Percentiles rank a stretch among this genome's conserved stretches.
phyloP scores from a whole-genome alignment of 495 filamentous ascomycete species.

The Daldinia loculata region DNA sequence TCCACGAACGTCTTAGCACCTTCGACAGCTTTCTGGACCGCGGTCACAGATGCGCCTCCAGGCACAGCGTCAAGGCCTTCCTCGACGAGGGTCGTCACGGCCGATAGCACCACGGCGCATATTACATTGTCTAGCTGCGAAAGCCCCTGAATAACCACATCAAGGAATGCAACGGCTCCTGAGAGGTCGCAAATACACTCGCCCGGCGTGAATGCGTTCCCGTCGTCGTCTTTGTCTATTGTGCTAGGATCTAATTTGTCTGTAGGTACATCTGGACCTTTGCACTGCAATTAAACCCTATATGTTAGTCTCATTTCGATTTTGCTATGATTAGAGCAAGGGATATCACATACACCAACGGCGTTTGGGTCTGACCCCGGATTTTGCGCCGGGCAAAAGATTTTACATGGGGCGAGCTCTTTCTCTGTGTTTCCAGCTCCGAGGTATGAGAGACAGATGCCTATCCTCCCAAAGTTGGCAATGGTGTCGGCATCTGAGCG shows the following conservation, averaged over 20 bases:
- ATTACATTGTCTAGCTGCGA: slow-evolving; percentile 35
- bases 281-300: slow-evolving; percentile 16
- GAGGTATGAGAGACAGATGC: slow-evolving; percentile 38
- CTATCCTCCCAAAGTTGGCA: slow-evolving; percentile 35
- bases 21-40: slow-evolving; percentile 26
- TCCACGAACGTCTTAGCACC: slow-evolving; percentile 38
- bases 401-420: slow-evolving; percentile 36
- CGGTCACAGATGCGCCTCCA: slow-evolving; percentile 6
- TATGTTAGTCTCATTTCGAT: background rate
- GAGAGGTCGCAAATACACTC: slow-evolving; percentile 30
- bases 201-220: slow-evolving; percentile 29
- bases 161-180: slow-evolving; percentile 13
- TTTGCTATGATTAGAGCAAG: background rate
- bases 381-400: slow-evolving; percentile 27
- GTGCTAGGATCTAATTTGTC: slow-evolving; percentile 31
- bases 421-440: slow-evolving; percentile 18
- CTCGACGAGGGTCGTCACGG: slow-evolving; percentile 31
- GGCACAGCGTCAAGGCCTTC: slow-evolving; percentile 25
- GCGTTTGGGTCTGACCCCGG: slow-evolving; percentile 30
- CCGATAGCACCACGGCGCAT: slow-evolving; percentile 28
- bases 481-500: slow-evolving; percentile 31
- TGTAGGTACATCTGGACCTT: slow-evolving; percentile 13
- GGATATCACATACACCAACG: slow-evolving; percentile 30
- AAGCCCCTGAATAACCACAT: slow-evolving; percentile 33
- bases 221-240: slow-evolving; percentile 33